phyloP scores from a whole-genome alignment of 2,329 filamentous ascomycete genomes.

The Penicillium sclerotiorum region DNA sequence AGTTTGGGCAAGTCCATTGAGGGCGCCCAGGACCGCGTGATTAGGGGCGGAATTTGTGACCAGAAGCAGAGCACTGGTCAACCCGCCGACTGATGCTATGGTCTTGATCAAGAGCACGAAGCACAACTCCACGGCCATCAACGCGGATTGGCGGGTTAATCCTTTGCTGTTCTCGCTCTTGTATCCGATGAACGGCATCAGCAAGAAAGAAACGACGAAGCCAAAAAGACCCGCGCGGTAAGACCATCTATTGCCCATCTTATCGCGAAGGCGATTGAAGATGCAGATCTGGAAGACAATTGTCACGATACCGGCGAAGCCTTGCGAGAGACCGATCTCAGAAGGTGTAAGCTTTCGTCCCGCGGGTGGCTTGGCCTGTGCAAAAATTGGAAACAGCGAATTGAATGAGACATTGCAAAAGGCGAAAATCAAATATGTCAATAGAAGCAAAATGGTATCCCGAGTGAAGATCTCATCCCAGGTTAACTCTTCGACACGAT shows the following conservation, averaged over 20 bases:
- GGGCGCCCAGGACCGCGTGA: conserved; percentile 78
- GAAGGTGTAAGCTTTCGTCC: conserved; percentile 75
- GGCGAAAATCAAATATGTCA: conserved; percentile 91
- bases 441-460: conserved; percentile 78
- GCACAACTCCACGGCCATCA: conserved; percentile 81
- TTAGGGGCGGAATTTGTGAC: conserved; percentile 93
- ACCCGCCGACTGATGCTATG: conserved; percentile 81
- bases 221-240: conserved; percentile 79
- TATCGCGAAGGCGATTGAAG: conserved; percentile 76
- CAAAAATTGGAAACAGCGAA: conserved; percentile 92
- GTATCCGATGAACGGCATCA: conserved; percentile 91
- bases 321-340: conserved; percentile 83
- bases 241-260: conserved; percentile 80
- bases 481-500: conserved; percentile 53
- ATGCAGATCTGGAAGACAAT: conserved; percentile 88
- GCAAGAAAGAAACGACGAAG: conserved; percentile 76
- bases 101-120: conserved; percentile 83
- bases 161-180: conserved; percentile 63
- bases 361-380: conserved; percentile 70
- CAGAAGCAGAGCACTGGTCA: conserved; percentile 85
- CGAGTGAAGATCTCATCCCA: conserved; percentile 69
- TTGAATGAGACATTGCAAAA: conserved; percentile 94
- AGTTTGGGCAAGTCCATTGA: conserved; percentile 93
- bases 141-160: conserved; percentile 63
- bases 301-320: conserved; percentile 79